Base-by-base conservation (phyloP, 1,139 yeast genomes). In the Sugiyamaella novakii region DNA sequence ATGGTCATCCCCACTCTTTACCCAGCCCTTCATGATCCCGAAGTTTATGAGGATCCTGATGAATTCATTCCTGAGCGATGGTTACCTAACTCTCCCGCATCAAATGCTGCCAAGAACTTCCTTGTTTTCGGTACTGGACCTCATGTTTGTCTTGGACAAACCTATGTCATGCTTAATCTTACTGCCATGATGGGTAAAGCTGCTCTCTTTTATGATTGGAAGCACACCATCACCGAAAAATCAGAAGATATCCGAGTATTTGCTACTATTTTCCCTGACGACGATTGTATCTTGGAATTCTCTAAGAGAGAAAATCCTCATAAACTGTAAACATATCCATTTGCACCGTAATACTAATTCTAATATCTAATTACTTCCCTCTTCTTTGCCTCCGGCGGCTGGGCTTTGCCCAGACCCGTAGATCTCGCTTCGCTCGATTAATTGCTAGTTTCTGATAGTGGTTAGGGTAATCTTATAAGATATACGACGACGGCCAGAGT, bases 231-330 rank as follows among this genome's bases (percentile, higher is more conserved):
- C 49, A 92, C 98, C 21, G 84, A 82, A 38, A 73, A 82, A 61
- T 83, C 94, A 56, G 98, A 92, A 72, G 83, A 88, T 64, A 88
- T 92, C 63, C 87, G 89, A 65, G 98, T 92, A 34, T 92, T 92
- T 68, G 98, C 98, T 30, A 92, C 98, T 24, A 89, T 92, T 65
- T 92, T 92, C 86, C 98, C 98, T 29, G 83, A 87, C 68, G 98
- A 92, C 71, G 96, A 91, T 67, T 81, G 95, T 66, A 80, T 87
- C 60, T 73, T 92, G 68, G 75, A 82, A 62, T 91, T 91, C 77
- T 75, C 77, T 50, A 51, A 56, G 55, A 31, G 49, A 39, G 40
- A 33, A 17, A 30, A 42, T 18, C 46, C 46, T 12, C 15, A 21
- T 17, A 33, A 34, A 6, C 46, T 42, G 12, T 42, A 31, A 34